Evolutionary conservation across 1,139 yeast species (phyloP), one percentile per base, ranked within the genome.

Genomic region (Debaryomyces subglobosus): DNA sequence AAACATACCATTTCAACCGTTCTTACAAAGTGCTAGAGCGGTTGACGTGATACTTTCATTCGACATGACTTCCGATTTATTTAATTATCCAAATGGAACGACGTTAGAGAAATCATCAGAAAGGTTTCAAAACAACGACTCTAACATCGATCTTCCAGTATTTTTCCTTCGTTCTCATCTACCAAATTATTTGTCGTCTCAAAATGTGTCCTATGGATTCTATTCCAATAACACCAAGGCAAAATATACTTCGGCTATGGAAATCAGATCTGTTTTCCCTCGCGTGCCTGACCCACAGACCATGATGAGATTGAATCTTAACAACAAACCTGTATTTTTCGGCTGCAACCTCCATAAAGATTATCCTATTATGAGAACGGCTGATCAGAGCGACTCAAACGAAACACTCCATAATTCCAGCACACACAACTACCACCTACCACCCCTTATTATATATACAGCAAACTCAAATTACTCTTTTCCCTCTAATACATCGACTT

Each of bases 401-500:
- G 25, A 32, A 21, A 30, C 15, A 25, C 15, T 30, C 10, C 41
- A 44, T 32, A 15, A 10, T 10, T 30, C 20, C 18, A 27, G 33
- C 23, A 12, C 30, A 21, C 12, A 18, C 16, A 36, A 36, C 16
- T 42, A 46, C 12, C 53, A 62, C 49, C 50, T 74, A 3, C 85
- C 85, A 1, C 89, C 89, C 0, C 59, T 84, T 24, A 69, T 84
- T 13, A 71, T 84, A 0, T 83, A 84, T 57, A 67, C 72, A 37
- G 74, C 82, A 3, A 84, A 84, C 56, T 55, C 67, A 5, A 56
- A 69, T 24, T 67, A 71, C 43, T 62, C 77, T 0, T 79, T 62
- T 52, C 53, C 62, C 0, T 74, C 88, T 4, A 84, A 84, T 56
- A 77, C 78, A 0, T 83, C 89, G 1, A 84, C 89, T 0, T 84